phyloP scores from a whole-genome alignment of 1,139 yeast genomes.

The Suhomyces terraborum region DNA sequence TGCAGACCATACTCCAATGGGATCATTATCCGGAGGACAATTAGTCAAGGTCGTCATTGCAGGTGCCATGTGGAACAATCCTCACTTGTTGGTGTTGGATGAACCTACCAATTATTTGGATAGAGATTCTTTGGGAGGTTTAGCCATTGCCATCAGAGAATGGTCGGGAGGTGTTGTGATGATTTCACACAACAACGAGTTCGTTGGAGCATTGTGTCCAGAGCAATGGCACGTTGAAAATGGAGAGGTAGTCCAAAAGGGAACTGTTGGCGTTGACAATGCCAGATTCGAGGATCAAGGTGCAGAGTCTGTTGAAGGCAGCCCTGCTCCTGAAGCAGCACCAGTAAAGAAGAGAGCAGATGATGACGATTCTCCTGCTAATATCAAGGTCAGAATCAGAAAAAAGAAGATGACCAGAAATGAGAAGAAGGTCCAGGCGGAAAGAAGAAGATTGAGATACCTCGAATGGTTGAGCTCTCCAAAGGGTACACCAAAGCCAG shows the following conservation, averaged over 20 bases:
- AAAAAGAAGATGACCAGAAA: constrained; percentile 98
- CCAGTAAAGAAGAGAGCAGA: constrained; percentile 51
- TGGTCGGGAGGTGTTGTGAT: constrained; percentile 98
- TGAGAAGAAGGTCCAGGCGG: constrained; percentile 87
- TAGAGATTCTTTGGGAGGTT: constrained; percentile 95
- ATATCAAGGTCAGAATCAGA: constrained; percentile 86
- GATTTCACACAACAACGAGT: constrained; percentile 97
- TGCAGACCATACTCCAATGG: constrained; percentile 97
- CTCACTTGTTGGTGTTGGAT: constrained; percentile 94
- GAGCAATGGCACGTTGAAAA: constrained; percentile 98
- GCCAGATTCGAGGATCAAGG: constrained; percentile 77
- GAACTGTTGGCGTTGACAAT: constrained; percentile 71
- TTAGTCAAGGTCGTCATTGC: constrained; percentile 98
- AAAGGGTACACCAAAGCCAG: constrained; percentile 95
- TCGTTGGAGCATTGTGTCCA: constrained; percentile 96
- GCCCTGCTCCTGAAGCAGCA: constrained; percentile 38
- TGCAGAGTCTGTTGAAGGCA: constrained; percentile 45
- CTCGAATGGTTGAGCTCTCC: constrained; percentile 94
- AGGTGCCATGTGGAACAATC: constrained; percentile 99
- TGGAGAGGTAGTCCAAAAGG: constrained; percentile 85
- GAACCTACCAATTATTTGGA: constrained; percentile 99
- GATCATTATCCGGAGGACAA: constrained; percentile 97
- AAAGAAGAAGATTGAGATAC: constrained; percentile 91
- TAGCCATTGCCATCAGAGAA: constrained; percentile 95
- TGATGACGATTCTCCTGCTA: constrained; percentile 91